Evolutionary conservation across 2,329 filamentous ascomycete species (phyloP), one percentile per base, ranked within the genome.

Genomic region (Lachnellula subtilissima): DNA sequence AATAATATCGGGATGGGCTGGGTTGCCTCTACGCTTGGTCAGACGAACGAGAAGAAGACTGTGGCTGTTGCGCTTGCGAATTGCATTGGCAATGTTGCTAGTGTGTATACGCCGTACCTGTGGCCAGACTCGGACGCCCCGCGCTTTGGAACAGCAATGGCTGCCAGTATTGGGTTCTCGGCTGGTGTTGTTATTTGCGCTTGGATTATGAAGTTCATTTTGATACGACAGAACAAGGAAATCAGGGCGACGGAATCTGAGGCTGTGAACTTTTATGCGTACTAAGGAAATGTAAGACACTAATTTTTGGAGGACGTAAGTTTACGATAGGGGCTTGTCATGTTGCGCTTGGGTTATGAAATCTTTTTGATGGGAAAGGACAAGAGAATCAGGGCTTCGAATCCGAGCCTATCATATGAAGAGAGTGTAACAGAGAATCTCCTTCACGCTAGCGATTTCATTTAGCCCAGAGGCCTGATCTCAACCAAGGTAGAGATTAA

Each of bases 91-190:
- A 73, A 73, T 53, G 67, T 66, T 1, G 67, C 64, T 11, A 73
- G 72, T 55, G 68, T 74, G 35, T 74, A 70, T 65, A 73, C 71
- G 8, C 70, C 71, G n/a, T 73, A 73, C 54, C 61, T 74, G 5
- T 73, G 71, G 68, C 67, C 70, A 2, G 63, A 70, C 23, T 64
- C 54, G 8, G 68, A 72, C 47, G 67, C 57, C 4, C 17, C 17
- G 3, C n/a, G 42, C 5, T 45, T 22, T 23, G 19, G 17, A 5
- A 60, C 63, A 61, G 54, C 54, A 5, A 14, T 53, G 37, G 47
- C 54, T 4, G 54, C 76, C 56, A 74, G 76, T 59, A 67, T 73
- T 7, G 45, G 43, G 25, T 67, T 69, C 60, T 73, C 72, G 15
- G 60, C 73, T 35, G 71, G 70, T 2, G 72, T 69, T 25, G 71